Base-by-base conservation (phyloP, 2,329 filamentous ascomycete genomes). In the Exophiala viscosa region DNA sequence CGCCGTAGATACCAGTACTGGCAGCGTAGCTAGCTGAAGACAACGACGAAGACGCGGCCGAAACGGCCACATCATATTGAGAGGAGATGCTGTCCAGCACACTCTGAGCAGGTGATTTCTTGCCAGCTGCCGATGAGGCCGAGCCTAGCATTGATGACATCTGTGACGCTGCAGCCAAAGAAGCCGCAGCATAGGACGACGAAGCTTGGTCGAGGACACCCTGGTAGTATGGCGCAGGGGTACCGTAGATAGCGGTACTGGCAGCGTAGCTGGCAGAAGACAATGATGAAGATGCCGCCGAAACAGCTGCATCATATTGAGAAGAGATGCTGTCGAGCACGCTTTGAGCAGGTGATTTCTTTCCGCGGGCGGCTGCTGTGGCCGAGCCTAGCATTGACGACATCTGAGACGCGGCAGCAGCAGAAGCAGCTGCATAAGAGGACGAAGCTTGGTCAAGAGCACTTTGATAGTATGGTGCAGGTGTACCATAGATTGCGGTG, bases 1-100 rank as follows among this genome's bases (percentile, higher is more conserved):
- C 69, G 47, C 78, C 77, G 56, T 73, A 76, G 15, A 76, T 57
- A 10, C 65, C 69, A 4, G 68, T 70, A 58, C 72, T 76, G 10
- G 74, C 76, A 31, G 67, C 48, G 14, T 60, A 65, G 43, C 69
- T 71, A 6, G 67, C 70, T 28, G 65, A 46, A 18, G 68, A 69
- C 14, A 73, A 64, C 3, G 68, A 72, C 4, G 67, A 63, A 7
- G 74, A 72, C 11, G 77, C 77, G 20, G 69, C 68, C n/a, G 70
- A 68, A 20, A 78, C 52, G 11, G 73, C 74, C 33, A 65, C 64
- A 45, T 67, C 69, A 51, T 77, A 79, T 54, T 68, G 68, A 7
- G 73, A 75, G 3, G 73, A 74, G 31, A 74, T 75, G 23, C 71
- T 65, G 38, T 70, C 67, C 17, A 76, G 61, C 14, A 77, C 59